Evolutionary conservation across 129 eudicot species (phyloP).

Genomic region (Flaveria brownii): DNA sequence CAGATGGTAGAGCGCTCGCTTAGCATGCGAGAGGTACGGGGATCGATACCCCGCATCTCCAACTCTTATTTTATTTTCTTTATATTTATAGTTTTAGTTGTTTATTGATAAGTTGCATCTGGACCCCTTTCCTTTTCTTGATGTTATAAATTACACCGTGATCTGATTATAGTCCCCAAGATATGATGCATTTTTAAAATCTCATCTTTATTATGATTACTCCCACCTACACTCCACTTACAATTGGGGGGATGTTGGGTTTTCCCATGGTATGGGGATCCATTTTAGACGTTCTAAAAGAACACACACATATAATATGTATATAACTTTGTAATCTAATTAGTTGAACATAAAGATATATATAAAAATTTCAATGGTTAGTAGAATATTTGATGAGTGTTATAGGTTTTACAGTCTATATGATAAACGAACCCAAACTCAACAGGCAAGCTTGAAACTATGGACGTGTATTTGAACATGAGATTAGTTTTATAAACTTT

Average conservation of each 20-base stretch:
- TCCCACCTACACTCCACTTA: constrained; percentile 5
- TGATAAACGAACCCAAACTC: too few relatives aligned
- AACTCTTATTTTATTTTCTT: background rate
- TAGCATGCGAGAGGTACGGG: constrained; percentile 89
- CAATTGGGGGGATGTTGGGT: background rate
- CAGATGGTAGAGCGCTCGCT: constrained; percentile 86
- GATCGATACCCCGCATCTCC: constrained; percentile 71
- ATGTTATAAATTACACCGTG: background rate
- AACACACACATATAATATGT: background rate
- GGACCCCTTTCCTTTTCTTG: background rate
- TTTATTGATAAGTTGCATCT: constrained; percentile 5
- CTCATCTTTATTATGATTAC: background rate
- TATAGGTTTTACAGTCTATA: too few relatives aligned
- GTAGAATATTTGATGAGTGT: too few relatives aligned
- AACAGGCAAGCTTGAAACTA: too few relatives aligned
- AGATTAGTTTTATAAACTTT: too few relatives aligned
- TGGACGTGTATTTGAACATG: too few relatives aligned
- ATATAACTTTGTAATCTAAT: background rate
- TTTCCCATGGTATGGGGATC: constrained; percentile 17
- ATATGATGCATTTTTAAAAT: constrained; percentile 12
- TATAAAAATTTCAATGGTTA: too few relatives aligned
- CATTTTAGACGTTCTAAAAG: background rate
- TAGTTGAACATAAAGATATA: background rate
- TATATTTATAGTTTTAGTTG: background rate
- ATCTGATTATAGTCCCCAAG: constrained; percentile 17